Conservation (phyloP, 1,284 basidiomycete genomes). For the Puccinia triticina region DNA sequence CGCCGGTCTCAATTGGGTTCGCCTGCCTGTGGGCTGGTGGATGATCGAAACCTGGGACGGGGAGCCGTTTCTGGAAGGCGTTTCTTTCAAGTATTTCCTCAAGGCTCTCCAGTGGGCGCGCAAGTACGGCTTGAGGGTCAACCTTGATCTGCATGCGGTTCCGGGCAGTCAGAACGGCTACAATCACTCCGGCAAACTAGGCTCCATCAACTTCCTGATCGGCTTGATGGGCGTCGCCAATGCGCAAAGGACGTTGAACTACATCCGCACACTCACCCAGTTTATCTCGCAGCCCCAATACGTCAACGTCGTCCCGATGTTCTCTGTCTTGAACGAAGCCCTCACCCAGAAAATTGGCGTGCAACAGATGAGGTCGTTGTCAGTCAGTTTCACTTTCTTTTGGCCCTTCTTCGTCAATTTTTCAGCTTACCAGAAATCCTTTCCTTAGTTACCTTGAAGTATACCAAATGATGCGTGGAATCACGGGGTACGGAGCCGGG, state of each 20-base stretch:
- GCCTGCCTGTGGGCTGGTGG: slow-evolving; percentile 83
- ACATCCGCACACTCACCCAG: slow-evolving; percentile 81
- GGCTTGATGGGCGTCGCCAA: slow-evolving; percentile 68
- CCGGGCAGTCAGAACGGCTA: slow-evolving; percentile 65
- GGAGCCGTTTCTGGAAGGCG: slow-evolving; percentile 77
- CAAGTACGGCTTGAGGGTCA: slow-evolving; percentile 84
- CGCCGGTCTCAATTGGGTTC: slow-evolving; percentile 79
- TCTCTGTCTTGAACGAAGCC: slow-evolving; percentile 54
- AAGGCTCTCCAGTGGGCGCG: slow-evolving; percentile 78
- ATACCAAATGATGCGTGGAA: slow-evolving; percentile 75
- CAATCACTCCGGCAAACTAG: slow-evolving; percentile 56
- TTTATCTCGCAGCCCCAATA: slow-evolving; percentile 91
- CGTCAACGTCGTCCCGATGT: slow-evolving; percentile 58
- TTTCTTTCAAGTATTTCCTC: slow-evolving; percentile 77
- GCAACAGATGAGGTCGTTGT: slow-evolving; percentile 52
- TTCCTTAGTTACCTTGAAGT: slow-evolving; percentile 70
- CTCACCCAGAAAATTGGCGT: slow-evolving; percentile 54
- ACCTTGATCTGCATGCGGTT: slow-evolving; percentile 79
- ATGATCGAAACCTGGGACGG: slow-evolving; percentile 75
- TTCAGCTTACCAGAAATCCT: not conserved
- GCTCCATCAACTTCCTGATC: slow-evolving; percentile 56
- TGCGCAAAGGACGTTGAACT: slow-evolving; percentile 83
- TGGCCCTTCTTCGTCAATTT: not conserved
- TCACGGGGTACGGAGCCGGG: slow-evolving; percentile 75
- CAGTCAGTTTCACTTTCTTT: not conserved